Evolutionary conservation across 768 basidiomycete species (phyloP), one percentile per base, ranked within the genome.

Genomic region (Podaxis pistillaris): DNA sequence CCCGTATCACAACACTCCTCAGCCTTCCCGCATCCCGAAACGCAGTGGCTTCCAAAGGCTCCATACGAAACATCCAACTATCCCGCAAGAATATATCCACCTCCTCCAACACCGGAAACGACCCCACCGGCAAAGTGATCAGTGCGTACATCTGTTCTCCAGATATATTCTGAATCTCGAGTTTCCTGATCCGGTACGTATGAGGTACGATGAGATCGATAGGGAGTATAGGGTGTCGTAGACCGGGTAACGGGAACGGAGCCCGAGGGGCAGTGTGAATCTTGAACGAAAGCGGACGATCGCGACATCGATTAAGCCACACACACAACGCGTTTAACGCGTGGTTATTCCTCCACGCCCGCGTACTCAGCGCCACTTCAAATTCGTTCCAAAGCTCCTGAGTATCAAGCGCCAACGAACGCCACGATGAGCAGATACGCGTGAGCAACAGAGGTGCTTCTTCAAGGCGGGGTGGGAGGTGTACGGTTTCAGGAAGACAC

Each of bases 301-400:
- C 61, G 11, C 51, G 64, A 53, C 61, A 68, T 60, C 38, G 64
- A 58, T 44, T 63, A 60, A 56, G 58, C 44, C 47, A 65, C 56
- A 22, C 44, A 56, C 33, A 40, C 30, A 51, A 55, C 28, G 41
- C 46, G 30, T 38, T 63, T 60, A 53, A 17, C 33, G 47, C 60
- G 38, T 36, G 64, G 60, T 53, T 65, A 62, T 62, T 62, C 37
- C 54, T 56, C 36, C 54, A 11, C 2, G 61, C 15, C 15, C 61
- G 46, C 2, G 53, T 17, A 30, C 51, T 33, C 5, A 64, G 9
- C 15, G 24, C 58, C 26, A 64, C 58, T 30, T 59, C 41, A 44
- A 70, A 60, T 4, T 61, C 36, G 19, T 57, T 61, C 69, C 69
- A 70, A 9, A 70, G 56, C n/a, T 67, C 65, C 5, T 67, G 69